Evolutionary conservation across 495 filamentous ascomycete species (phyloP).

Genomic region (Lasiosphaeria miniovina): DNA sequence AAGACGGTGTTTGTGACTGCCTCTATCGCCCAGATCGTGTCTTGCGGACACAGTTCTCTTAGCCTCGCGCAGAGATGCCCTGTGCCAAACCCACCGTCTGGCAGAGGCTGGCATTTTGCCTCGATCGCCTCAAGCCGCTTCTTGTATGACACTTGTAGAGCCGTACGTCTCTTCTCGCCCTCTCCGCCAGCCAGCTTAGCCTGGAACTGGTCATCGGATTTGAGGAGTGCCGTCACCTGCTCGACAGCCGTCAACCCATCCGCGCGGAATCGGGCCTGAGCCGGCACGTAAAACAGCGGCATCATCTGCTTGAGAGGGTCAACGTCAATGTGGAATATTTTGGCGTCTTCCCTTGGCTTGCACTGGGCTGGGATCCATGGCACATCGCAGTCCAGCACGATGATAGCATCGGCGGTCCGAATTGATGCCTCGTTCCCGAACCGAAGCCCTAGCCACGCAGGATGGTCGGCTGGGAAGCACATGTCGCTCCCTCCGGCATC

Average conservation of each 20-base stretch:
- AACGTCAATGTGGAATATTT: slow-evolving; percentile 79
- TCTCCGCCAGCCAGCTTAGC: slow-evolving; percentile 45
- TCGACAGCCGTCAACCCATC: slow-evolving; percentile 68
- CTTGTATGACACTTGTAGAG: slow-evolving; percentile 57
- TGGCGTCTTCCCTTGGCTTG: slow-evolving; percentile 56
- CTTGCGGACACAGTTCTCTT: slow-evolving; percentile 61
- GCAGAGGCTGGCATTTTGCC: slow-evolving; percentile 51
- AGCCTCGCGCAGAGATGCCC: slow-evolving; percentile 67
- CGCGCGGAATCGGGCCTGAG: slow-evolving; percentile 70
- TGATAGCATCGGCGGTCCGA: slow-evolving; percentile 74
- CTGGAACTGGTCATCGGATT: slow-evolving; percentile 44
- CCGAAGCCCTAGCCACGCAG: slow-evolving; percentile 65
- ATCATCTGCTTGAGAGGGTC: slow-evolving; percentile 88
- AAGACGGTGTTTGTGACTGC: slow-evolving; percentile 79
- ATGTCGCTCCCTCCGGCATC: slow-evolving; percentile 92
- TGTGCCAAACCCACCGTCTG: slow-evolving; percentile 64
- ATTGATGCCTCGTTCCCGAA: slow-evolving; percentile 76
- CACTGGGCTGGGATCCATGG: slow-evolving; percentile 64
- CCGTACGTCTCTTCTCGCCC: slow-evolving; percentile 50
- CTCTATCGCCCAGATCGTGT: slow-evolving; percentile 84
- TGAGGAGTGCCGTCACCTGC: slow-evolving; percentile 62
- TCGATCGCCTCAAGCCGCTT: slow-evolving; percentile 58
- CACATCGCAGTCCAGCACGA: slow-evolving; percentile 81
- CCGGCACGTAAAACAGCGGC: slow-evolving; percentile 75
- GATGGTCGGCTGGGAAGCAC: slow-evolving; percentile 87